These are phyloP conservation scores for Rhizopogon vinicolor DNA, from an alignment of 768 basidiomycete genomes.

Conservation along the genomic window DNA sequence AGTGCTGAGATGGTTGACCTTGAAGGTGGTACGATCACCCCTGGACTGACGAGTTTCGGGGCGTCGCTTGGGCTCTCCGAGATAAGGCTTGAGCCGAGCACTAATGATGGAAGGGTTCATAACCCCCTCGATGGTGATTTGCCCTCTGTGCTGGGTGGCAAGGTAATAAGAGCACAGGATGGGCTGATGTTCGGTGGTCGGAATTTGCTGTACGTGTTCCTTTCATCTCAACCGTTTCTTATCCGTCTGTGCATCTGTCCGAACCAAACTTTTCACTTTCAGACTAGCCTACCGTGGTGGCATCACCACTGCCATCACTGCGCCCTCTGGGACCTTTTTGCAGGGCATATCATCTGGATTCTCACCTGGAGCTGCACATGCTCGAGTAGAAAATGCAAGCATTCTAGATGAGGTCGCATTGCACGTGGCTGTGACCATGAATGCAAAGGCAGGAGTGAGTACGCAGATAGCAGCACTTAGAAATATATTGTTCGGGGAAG, in stretches of 20 bases:
- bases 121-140: conserved; percentile 46
- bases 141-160: conserved; percentile 48
- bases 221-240: background rate
- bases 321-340: conserved; percentile 43
- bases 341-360: conserved; percentile 61
- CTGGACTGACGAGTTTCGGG: conserved; percentile 71
- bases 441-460: conserved; percentile 47
- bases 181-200: conserved; percentile 68
- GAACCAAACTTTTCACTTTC: background rate
- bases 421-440: conserved; percentile 51
- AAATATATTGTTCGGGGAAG: conserved; percentile 54
- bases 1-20: conserved; percentile 47
- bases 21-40: conserved; percentile 64
- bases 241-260: background rate
- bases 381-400: conserved; percentile 52
- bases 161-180: conserved; percentile 64
- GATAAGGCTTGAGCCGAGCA: conserved; percentile 63
- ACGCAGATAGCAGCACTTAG: conserved; percentile 63
- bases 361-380: conserved; percentile 50
- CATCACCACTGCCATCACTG: conserved; percentile 57
- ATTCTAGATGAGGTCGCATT: conserved; percentile 58
- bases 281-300: conserved; percentile 67
- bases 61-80: conserved; percentile 66
- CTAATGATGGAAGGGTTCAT: conserved; percentile 59
- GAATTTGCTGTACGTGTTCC: conserved; percentile 58